Evolutionary conservation across 352 stramenopile species (phyloP), one percentile per base, ranked within the genome.

Genomic region (Pythium aquatile): DNA sequence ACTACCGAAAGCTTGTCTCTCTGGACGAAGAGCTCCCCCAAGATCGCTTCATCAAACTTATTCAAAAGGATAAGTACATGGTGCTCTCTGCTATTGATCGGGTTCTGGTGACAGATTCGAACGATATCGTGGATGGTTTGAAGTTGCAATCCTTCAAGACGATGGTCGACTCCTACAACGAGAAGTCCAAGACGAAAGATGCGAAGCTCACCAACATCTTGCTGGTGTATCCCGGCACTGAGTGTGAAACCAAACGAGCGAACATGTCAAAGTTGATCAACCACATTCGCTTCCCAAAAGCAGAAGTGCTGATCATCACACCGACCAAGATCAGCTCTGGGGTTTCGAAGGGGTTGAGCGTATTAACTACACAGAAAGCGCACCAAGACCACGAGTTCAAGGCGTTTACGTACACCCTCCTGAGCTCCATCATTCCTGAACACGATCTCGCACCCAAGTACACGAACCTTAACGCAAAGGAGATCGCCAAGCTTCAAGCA

Each of bases 61-160:
- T 55, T 26, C 28, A 32, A 20, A 55, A 55, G 28, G 48, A 55
- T n/a, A 55, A 55, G 48, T 55, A 55, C 48, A 35, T 55, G 48
- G 17, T 55, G 8, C 48, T 55, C 16, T 55, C 48, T 17, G 20
- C 48, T 7, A 33, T 55, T 9, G 26, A 35, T 35, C 48, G 48
- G 5, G 20, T 8, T n/a, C 48, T 55, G 16, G 48, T 55, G 5
- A 26, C 35, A n/a, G 48, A 55, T 26, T n/a, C 44, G 17, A n/a
- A n/a, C 44, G 44, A 51, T 20, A n/a, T n/a, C n/a, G 44, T 51
- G 9, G 44, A 51, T 51, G 5, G 26, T 11, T 24, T 20, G 9
- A 51, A 51, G 44, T 8, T 51, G 9, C 8, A 20, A 51, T 11
- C 17, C 9, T 24, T 51, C 44, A 51, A 51, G 44, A 51, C 44